phyloP scores from a whole-genome alignment of 148 eudicot species.

The Fagopyrum tataricum region DNA sequence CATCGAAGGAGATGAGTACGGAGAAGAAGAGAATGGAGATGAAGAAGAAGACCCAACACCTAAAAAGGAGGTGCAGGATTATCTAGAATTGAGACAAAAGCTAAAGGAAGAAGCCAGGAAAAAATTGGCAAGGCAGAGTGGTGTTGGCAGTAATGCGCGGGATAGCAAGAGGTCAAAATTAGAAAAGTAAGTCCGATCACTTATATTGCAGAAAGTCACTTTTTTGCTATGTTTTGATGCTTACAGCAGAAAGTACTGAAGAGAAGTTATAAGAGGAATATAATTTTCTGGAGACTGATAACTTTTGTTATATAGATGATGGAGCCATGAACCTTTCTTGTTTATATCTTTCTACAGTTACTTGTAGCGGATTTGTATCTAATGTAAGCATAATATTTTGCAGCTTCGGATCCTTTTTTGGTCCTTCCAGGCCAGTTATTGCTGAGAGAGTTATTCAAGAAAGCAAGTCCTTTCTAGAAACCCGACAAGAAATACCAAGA shows the following conservation, averaged over 20 bases:
- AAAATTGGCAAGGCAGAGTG: slow-evolving; percentile 50
- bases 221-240: neutral
- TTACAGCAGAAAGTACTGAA: neutral
- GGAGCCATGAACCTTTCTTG: neutral
- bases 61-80: slow-evolving; percentile 53
- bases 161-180: slow-evolving; percentile 27
- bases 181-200: slow-evolving; percentile 3
- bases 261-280: neutral
- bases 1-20: slow-evolving; percentile 27
- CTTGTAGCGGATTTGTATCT: neutral
- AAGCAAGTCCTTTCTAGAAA: slow-evolving; percentile 80
- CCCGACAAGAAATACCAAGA: slow-evolving; percentile 57
- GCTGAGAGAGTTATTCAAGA: slow-evolving; percentile 87
- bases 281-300: neutral
- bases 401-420: slow-evolving; percentile 93
- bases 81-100: slow-evolving; percentile 56
- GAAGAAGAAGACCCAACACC: slow-evolving; percentile 44
- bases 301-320: neutral
- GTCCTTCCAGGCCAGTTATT: slow-evolving; percentile 86
- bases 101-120: slow-evolving; percentile 57
- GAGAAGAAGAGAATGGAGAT: slow-evolving; percentile 24
- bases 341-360: neutral
- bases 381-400: slow-evolving; percentile 16
- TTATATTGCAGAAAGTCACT: neutral
- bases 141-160: slow-evolving; percentile 35